Evolutionary conservation across 1,139 yeast species (phyloP).

Genomic region (Zygosaccharomyces pseudobailii): DNA sequence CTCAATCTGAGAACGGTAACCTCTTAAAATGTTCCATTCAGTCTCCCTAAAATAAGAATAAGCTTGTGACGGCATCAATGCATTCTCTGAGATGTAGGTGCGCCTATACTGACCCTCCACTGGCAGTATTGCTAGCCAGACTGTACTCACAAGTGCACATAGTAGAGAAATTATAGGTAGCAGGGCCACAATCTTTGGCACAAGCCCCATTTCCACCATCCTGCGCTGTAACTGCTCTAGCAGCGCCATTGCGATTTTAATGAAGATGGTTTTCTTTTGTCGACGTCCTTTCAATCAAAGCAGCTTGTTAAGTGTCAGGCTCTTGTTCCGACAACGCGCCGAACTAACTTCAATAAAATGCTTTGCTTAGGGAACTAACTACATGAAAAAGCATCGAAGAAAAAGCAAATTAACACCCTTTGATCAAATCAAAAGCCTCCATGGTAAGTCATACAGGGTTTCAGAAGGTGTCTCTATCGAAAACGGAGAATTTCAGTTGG

Average conservation of each 20-base stretch:
- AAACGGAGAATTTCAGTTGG: constrained; percentile 55
- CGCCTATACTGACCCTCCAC: constrained; percentile 73
- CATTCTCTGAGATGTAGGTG: constrained; percentile 92
- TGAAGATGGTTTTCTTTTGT: background rate
- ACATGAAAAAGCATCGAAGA: background rate
- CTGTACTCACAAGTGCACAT: constrained; percentile 54
- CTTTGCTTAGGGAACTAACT: background rate
- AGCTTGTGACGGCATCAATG: constrained; percentile 95
- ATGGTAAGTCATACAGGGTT: constrained; percentile 21
- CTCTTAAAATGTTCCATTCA: constrained; percentile 90
- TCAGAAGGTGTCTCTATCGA: constrained; percentile 19
- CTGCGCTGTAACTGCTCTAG: constrained; percentile 39
- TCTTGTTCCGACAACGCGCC: background rate
- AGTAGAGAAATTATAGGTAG: constrained; percentile 63
- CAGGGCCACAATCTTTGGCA: constrained; percentile 50
- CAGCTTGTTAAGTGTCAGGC: background rate
- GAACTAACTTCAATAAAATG: background rate
- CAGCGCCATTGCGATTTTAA: constrained; percentile 7
- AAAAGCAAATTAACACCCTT: background rate
- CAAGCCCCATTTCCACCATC: constrained; percentile 52
- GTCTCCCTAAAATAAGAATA: constrained; percentile 87
- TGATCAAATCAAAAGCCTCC: background rate
- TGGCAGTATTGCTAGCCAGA: constrained; percentile 66
- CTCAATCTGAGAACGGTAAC: constrained; percentile 55
- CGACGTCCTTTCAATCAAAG: background rate